These are phyloP conservation scores for Solanum raphanifolium DNA, from an alignment of 257 asterid species.

Conservation along the genomic window DNA sequence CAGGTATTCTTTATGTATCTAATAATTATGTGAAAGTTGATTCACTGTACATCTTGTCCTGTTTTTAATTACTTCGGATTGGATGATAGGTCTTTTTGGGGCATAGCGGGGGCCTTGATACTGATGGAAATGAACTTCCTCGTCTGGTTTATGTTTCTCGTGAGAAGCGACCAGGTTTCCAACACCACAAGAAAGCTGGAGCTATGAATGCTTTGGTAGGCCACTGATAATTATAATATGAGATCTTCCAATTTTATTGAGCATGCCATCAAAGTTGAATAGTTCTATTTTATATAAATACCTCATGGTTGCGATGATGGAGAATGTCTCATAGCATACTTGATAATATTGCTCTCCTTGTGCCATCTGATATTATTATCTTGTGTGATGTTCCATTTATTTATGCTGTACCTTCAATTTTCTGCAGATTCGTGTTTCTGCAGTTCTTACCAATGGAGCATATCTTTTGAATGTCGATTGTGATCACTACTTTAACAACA, in stretches of 20 bases:
- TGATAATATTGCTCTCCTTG: neutral
- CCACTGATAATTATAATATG: neutral
- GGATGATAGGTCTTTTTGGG: slow-evolving; percentile 57
- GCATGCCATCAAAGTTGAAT: neutral
- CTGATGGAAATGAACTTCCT: slow-evolving; percentile 76
- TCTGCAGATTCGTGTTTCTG: slow-evolving; percentile 63
- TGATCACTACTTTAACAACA: slow-evolving; percentile 73
- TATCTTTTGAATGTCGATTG: slow-evolving; percentile 61
- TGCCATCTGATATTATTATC: neutral
- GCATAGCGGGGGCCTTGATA: slow-evolving; percentile 61
- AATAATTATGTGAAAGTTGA: neutral
- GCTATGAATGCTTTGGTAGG: slow-evolving; percentile 85
- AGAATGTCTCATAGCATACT: neutral
- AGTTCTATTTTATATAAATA: neutral
- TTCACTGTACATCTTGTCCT: neutral
- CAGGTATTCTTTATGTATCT: slow-evolving; percentile 24
- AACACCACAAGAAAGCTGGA: slow-evolving; percentile 87
- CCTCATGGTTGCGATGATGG: neutral
- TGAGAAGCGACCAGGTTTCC: slow-evolving; percentile 79
- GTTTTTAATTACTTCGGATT: neutral
- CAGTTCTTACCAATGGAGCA: slow-evolving; percentile 68
- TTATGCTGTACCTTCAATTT: neutral
- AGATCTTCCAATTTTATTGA: neutral
- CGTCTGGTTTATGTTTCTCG: slow-evolving; percentile 77
- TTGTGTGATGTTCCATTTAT: neutral